A percentile compares a stretch with the other conserved stretches of the same genome.
Evolutionary conservation across 2,329 filamentous ascomycete genomes (phyloP).

Genomic region (Aspergillus sp.): DNA sequence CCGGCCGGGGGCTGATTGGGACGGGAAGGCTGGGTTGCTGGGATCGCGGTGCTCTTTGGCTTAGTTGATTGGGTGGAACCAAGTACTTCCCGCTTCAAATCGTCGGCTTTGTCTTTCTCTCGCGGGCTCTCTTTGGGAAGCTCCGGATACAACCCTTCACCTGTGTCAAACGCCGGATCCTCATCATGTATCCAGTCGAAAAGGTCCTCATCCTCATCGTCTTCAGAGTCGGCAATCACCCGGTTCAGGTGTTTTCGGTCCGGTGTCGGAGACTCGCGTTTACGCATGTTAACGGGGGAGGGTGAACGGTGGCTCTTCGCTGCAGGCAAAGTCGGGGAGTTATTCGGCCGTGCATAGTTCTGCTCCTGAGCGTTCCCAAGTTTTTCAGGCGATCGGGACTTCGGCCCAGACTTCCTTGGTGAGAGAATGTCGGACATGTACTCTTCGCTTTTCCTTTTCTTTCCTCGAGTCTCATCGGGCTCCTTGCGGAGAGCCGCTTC

Average conservation of each 20-base stretch:
- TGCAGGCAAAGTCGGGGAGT: not conserved
- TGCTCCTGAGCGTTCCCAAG: constrained; percentile 2
- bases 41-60: constrained; percentile 1
- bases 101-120: constrained; percentile 4
- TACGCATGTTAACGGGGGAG: constrained; percentile 6
- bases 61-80: not conserved
- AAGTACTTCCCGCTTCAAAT: constrained; percentile 1
- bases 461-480: constrained; percentile 31
- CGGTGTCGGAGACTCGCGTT: constrained; percentile 2
- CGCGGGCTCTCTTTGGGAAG: constrained; percentile 14
- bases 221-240: constrained; percentile 29
- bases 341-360: constrained; percentile 1
- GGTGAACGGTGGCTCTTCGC: constrained; percentile 4
- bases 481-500: constrained; percentile 30
- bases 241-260: constrained; percentile 6
- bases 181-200: constrained; percentile 15
- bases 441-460: constrained; percentile 43
- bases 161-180: constrained; percentile 13
- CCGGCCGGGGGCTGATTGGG: not conserved
- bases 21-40: not conserved
- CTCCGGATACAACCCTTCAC: constrained; percentile 22
- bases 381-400: constrained; percentile 13
- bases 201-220: constrained; percentile 21
- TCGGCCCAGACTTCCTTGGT: constrained; percentile 19
- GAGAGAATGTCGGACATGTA: constrained; percentile 31